phyloP scores from a whole-genome alignment of 768 basidiomycete species.

The Kwoniella mangroviensis region DNA sequence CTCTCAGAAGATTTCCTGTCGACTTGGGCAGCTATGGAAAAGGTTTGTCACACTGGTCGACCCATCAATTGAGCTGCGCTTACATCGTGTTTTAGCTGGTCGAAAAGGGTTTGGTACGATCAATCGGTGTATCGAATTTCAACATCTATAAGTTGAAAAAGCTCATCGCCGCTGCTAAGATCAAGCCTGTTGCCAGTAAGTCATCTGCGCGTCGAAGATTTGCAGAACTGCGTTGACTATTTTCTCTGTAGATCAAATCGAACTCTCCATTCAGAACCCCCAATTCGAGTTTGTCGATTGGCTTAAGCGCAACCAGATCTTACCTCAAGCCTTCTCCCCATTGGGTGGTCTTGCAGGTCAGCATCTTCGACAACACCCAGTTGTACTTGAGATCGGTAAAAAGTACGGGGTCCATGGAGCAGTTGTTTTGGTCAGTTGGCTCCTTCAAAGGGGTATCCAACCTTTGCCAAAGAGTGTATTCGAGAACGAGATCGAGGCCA shows the following conservation, averaged over 20 bases:
- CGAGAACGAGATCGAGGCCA: conserved; percentile 68
- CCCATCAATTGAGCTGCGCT: background rate
- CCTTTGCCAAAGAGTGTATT: conserved; percentile 77
- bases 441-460: conserved; percentile 72
- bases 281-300: conserved; percentile 78
- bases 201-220: conserved; percentile 66
- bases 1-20: conserved; percentile 74
- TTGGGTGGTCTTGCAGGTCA: conserved; percentile 67
- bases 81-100: conserved; percentile 63
- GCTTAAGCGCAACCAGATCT: conserved; percentile 68
- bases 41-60: conserved; percentile 17
- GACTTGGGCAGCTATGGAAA: conserved; percentile 78
- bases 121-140: conserved; percentile 86
- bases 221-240: conserved; percentile 64
- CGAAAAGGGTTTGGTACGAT: conserved; percentile 73
- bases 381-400: conserved; percentile 65
- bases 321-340: conserved; percentile 78
- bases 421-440: conserved; percentile 76
- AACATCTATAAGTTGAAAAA: conserved; percentile 63
- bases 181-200: conserved; percentile 36
- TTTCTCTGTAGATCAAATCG: conserved; percentile 77
- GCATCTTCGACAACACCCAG: conserved; percentile 68
- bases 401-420: conserved; percentile 74
- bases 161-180: conserved; percentile 35
- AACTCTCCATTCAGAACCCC: conserved; percentile 76